Evolutionary conservation across 305 asterid genomes (phyloP).

Genomic region (Fraxinus platypoda): DNA sequence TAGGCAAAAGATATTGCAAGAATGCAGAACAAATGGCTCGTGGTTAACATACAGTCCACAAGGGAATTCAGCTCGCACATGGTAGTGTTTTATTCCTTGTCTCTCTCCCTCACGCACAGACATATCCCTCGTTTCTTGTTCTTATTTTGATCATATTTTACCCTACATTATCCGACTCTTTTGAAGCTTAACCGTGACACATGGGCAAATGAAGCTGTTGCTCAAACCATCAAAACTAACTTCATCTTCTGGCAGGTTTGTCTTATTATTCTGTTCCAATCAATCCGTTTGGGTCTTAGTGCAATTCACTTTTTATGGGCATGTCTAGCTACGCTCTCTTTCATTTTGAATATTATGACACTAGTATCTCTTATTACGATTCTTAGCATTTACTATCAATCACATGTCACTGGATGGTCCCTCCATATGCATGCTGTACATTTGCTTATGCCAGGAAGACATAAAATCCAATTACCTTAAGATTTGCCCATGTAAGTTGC

Average conservation of each 20-base stretch:
- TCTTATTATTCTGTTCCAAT: conserved; percentile 12
- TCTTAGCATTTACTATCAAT: not conserved
- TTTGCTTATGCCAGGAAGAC: not conserved
- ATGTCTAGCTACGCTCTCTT: not conserved
- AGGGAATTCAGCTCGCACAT: conserved; percentile 92
- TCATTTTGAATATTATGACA: not conserved
- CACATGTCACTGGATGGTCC: not conserved
- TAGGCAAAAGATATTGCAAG: conserved; percentile 91
- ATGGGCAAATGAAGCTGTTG: conserved; percentile 98
- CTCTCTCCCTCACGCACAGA: not conserved
- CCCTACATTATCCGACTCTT: conserved; percentile 18
- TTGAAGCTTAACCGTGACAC: conserved; percentile 96
- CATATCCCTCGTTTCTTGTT: not conserved
- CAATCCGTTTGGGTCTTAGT: conserved; percentile 1
- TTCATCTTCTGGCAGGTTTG: conserved; percentile 98
- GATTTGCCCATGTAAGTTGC: not conserved
- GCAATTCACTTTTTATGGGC: not conserved
- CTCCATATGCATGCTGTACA: not conserved
- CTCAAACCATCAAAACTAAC: conserved; percentile 85
- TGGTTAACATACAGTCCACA: conserved; percentile 89
- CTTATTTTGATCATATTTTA: not conserved
- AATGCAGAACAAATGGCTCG: conserved; percentile 79
- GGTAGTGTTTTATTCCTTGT: conserved; percentile 43
- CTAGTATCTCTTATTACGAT: not conserved
- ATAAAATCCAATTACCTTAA: not conserved